Conservation (phyloP, 1,139 yeast species). For the Entelexis paramagnoliae region DNA sequence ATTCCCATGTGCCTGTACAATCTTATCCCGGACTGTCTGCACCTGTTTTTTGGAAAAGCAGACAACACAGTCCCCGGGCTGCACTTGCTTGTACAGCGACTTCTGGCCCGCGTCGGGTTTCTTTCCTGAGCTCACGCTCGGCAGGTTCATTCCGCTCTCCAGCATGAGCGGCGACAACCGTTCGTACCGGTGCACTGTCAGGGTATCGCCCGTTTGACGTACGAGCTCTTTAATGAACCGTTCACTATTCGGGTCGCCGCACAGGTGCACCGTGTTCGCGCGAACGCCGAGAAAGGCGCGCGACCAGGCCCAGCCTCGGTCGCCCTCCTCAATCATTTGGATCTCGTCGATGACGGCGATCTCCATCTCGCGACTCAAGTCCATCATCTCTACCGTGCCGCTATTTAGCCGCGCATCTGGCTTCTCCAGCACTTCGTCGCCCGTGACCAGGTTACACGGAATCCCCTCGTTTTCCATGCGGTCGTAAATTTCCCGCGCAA, state of each 20-base stretch:
- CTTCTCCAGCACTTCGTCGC: constrained; percentile 84
- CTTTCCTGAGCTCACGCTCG: neutral
- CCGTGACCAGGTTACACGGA: constrained; percentile 78
- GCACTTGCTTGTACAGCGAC: constrained; percentile 30
- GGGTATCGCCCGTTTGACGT: constrained; percentile 64
- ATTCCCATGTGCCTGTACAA: constrained; percentile 50
- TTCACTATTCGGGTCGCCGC: constrained; percentile 86
- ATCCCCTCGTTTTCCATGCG: constrained; percentile 56
- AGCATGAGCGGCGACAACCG: constrained; percentile 65
- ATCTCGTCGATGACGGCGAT: constrained; percentile 91
- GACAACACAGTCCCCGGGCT: constrained; percentile 79
- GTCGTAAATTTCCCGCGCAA: constrained; percentile 87
- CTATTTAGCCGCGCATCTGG: constrained; percentile 62
- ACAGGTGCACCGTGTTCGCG: constrained; percentile 77
- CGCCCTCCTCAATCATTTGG: constrained; percentile 77
- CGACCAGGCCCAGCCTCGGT: constrained; percentile 93
- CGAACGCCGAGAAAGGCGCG: constrained; percentile 77
- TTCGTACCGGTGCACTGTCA: constrained; percentile 56
- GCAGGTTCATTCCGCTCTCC: constrained; percentile 31
- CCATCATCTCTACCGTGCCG: constrained; percentile 93
- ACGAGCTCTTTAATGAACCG: constrained; percentile 51
- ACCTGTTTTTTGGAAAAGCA: constrained; percentile 72
- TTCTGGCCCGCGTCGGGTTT: constrained; percentile 22
- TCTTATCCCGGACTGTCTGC: constrained; percentile 50
- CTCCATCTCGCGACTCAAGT: constrained; percentile 56